Conservation (phyloP, 1,284 basidiomycete genomes). For the Cutaneotrichosporon sp. region DNA sequence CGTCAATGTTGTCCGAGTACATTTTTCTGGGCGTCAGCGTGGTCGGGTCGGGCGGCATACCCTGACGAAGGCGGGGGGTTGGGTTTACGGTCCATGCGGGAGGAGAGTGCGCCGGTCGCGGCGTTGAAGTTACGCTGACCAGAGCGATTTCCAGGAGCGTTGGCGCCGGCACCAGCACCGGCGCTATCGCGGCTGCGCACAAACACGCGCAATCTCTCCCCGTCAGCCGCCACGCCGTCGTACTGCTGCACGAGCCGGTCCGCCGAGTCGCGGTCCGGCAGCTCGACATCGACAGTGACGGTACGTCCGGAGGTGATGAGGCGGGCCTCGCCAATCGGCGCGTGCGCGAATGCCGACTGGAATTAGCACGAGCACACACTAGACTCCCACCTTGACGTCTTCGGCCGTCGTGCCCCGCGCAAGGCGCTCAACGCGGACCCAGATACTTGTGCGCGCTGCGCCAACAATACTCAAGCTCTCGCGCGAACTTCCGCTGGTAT, state of each 20-base stretch:
- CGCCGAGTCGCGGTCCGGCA: conserved; percentile 62
- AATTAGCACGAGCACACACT: not conserved
- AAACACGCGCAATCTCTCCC: conserved; percentile 62
- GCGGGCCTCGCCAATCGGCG: conserved; percentile 59
- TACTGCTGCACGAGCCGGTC: conserved; percentile 65
- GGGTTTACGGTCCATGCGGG: not conserved
- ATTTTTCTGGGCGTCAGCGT: conserved; percentile 58
- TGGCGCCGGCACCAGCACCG: too few relatives aligned
- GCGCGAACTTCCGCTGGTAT: not conserved
- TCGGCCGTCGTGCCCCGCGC: conserved; percentile 72
- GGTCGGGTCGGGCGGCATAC: too few relatives aligned
- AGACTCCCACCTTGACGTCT: conserved; percentile 59
- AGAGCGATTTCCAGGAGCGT: too few relatives aligned
- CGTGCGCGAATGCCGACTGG: conserved; percentile 75
- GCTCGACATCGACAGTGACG: conserved; percentile 65
- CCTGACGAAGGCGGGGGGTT: not conserved
- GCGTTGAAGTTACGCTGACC: too few relatives aligned
- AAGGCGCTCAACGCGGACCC: conserved; percentile 69
- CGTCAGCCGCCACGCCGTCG: conserved; percentile 73
- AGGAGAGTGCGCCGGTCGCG: too few relatives aligned
- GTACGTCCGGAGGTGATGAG: conserved; percentile 47
- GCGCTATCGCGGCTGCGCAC: conserved; percentile 34
- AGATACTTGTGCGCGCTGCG: conserved; percentile 55
- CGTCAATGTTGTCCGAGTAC: conserved; percentile 59
- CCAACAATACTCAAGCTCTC: conserved; percentile 59